These are phyloP conservation scores for Collybia sp. DNA, from an alignment of 768 basidiomycete genomes.

Conservation along the genomic window DNA sequence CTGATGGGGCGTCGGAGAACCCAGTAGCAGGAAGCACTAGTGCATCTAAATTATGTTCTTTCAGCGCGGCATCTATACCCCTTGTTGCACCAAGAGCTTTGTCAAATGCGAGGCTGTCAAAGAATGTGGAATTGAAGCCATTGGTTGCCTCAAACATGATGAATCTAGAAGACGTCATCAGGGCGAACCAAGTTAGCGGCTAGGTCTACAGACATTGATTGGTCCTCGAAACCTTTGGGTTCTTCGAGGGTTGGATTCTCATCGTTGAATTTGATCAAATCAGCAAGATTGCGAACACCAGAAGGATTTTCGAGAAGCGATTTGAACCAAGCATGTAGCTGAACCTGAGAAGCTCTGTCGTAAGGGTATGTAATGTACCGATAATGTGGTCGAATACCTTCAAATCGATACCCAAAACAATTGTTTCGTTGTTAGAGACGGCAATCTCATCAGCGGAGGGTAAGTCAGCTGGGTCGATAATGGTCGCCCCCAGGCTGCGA, in stretches of 20 bases:
- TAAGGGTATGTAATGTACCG: no score
- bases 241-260: constrained; percentile 47
- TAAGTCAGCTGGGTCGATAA: constrained; percentile 62
- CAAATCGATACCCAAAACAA: constrained; percentile 52
- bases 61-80: constrained; percentile 51
- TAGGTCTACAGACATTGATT: constrained; percentile 25
- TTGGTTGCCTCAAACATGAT: constrained; percentile 32
- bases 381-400: constrained; percentile 32
- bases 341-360: constrained; percentile 29
- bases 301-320: constrained; percentile 47
- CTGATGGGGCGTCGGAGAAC: constrained; percentile 30
- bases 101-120: constrained; percentile 37
- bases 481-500: constrained; percentile 36
- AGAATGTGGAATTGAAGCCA: constrained; percentile 40
- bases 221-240: constrained; percentile 31
- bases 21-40: constrained; percentile 40
- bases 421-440: constrained; percentile 45
- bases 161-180: constrained; percentile 18
- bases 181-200: background rate
- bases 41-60: constrained; percentile 43
- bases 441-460: constrained; percentile 48
- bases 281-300: constrained; percentile 49
- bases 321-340: constrained; percentile 44
- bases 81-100: constrained; percentile 42
- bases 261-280: constrained; percentile 54